Conservation (phyloP, 257 asterid species). For the Coffea canephora region DNA sequence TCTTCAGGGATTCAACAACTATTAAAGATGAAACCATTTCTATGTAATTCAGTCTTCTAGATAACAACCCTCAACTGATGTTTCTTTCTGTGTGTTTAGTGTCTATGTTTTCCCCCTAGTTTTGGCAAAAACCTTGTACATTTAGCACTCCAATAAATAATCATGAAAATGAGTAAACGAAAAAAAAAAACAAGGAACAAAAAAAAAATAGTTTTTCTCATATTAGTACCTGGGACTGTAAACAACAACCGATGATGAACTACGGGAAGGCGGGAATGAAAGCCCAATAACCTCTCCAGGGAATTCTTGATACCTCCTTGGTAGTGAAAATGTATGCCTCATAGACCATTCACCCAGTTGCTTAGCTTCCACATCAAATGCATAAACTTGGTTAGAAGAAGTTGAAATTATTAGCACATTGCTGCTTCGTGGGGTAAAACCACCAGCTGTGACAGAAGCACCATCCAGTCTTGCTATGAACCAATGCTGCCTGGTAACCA, state of each 20-base stretch:
- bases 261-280: conserved; percentile 71
- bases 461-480: conserved; percentile 89
- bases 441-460: conserved; percentile 93
- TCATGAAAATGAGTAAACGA: not conserved
- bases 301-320: conserved; percentile 88
- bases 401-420: conserved; percentile 77
- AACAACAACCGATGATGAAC: conserved; percentile 74
- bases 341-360: conserved; percentile 93
- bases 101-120: not conserved
- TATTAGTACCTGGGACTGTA: conserved; percentile 78
- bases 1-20: not conserved
- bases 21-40: not conserved
- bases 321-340: conserved; percentile 68
- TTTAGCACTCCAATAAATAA: not conserved
- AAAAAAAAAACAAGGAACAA: not conserved
- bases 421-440: conserved; percentile 72
- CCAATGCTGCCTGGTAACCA: conserved; percentile 88
- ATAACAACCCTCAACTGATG: not conserved
- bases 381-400: conserved; percentile 88
- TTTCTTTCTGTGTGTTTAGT: not conserved
- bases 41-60: not conserved
- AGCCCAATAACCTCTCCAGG: conserved; percentile 98
- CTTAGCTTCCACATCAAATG: conserved; percentile 93
- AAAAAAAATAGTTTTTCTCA: not conserved
- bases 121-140: not conserved